Evolutionary conservation across 1,284 basidiomycete genomes (phyloP), one percentile per base, ranked within the genome.

Genomic region (Cryptococcus hybrid): DNA sequence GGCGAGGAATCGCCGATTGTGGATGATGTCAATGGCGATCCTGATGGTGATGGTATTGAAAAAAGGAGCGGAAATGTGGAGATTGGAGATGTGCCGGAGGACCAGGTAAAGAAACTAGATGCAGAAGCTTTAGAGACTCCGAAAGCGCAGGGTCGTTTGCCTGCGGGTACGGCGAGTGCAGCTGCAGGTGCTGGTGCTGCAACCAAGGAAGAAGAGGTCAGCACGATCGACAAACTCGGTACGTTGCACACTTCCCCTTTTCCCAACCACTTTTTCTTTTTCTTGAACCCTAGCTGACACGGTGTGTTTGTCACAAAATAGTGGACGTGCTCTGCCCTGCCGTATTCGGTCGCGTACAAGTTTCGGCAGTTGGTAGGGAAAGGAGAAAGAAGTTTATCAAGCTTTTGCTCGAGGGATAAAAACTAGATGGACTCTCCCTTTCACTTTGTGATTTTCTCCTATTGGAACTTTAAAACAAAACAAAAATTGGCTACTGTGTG

Each of bases 251-350:
- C 18, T 18, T 18, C 18, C 18, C 18, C 12, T 6, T 42, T 51
- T 51, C 15, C n/a, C 18, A 18, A 18, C 2, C 18, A 1, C 18
- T 18, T 18, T 18, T 18, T 18, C 12, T 13, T 42, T 51, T 51
- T 18, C n/a, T 35, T 40, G 13, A n/a, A 5, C 36, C 13, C 18
- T 18, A 18, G 18, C 18, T 18, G 18, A 18, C 18, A 18, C 18
- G 18, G 18, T 18, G 18, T 18, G 18, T 18, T 18, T 7, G 48
- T n/a, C 11, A 9, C n/a, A n/a, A 5, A n/a, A 12, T 36, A 61
- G 60, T 61, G 37, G 54, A 58, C 50, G 54, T 50, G 45, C 46
- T 61, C 2, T 46, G 44, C 11, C 60, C 60, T 12, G 60, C 60
- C 24, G 45, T 61, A 12, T 61, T 61, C 42, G 60, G 60, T 8